A percentile compares a stretch with the other conserved stretches of the same genome.
These are phyloP conservation scores for Microcera coccophila DNA, from an alignment of 2,329 filamentous ascomycete genomes.

Conservation along the genomic window DNA sequence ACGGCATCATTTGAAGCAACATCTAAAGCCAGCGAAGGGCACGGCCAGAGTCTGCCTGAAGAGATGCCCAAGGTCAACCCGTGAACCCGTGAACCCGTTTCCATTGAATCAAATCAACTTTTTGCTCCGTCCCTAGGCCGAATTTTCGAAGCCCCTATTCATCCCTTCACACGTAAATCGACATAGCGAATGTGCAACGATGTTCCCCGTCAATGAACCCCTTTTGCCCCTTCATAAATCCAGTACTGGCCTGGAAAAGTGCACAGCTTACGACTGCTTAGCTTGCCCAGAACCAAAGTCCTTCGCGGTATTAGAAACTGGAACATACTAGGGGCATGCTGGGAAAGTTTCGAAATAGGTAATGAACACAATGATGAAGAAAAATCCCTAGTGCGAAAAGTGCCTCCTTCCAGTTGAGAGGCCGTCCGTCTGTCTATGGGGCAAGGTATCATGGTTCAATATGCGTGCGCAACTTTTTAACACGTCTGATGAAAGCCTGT, in stretches of 20 bases:
- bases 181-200: conserved; percentile 14
- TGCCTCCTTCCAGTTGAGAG: conserved; percentile 31
- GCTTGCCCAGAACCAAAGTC: conserved; percentile 19
- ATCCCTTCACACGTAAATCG: conserved; percentile 15
- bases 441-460: conserved; percentile 49
- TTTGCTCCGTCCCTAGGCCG: conserved; percentile 15
- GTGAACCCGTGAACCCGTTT: no score
- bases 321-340: conserved; percentile 26
- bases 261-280: conserved; percentile 5
- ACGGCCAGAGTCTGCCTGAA: conserved; percentile 17
- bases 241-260: conserved; percentile 19
- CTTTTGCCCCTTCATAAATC: conserved; percentile 15
- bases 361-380: conserved; percentile 30
- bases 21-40: conserved; percentile 21
- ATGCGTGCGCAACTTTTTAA: conserved; percentile 46
- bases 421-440: conserved; percentile 42
- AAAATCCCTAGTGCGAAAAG: conserved; percentile 29
- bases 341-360: conserved; percentile 19
- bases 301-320: conserved; percentile 29
- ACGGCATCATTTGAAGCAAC: conserved; percentile 12
- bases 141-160: conserved; percentile 13
- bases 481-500: conserved; percentile 45
- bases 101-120: conserved; percentile 11
- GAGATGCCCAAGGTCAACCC: not conserved
- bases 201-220: conserved; percentile 17